phyloP scores from a whole-genome alignment of 805 yeast species.

The Suhomyces faveliae region DNA sequence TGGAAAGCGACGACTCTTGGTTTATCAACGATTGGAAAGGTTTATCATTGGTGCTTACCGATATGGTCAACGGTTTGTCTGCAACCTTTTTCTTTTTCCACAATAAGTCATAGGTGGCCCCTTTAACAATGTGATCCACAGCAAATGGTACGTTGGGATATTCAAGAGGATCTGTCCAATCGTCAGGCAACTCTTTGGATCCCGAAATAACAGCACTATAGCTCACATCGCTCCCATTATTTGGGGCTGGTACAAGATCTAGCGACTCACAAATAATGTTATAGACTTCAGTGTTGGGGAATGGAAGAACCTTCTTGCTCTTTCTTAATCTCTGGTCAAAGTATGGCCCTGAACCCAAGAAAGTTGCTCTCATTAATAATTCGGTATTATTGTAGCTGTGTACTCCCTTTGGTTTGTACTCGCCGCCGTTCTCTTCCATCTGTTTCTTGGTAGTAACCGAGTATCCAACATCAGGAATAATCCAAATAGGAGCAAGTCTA shows the following conservation, averaged over 20 bases:
- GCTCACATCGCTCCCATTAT: constrained; percentile 50
- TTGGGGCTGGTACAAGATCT: constrained; percentile 47
- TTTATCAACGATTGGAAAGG: constrained; percentile 23
- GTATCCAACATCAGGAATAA: constrained; percentile 82
- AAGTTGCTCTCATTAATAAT: constrained; percentile 78
- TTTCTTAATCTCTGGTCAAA: constrained; percentile 44
- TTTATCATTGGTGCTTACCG: constrained; percentile 20
- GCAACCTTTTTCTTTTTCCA: constrained; percentile 22
- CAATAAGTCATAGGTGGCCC: constrained; percentile 53
- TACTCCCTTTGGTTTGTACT: constrained; percentile 68
- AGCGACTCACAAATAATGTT: constrained; percentile 70
- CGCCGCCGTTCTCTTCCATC: constrained; percentile 47
- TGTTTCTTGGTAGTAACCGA: constrained; percentile 61
- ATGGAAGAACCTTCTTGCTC: constrained; percentile 51
- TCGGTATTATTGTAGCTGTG: constrained; percentile 84
- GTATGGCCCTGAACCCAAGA: constrained; percentile 79
- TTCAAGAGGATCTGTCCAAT: constrained; percentile 46
- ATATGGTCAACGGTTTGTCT: constrained; percentile 10
- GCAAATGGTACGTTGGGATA: constrained; percentile 54
- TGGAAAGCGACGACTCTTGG: constrained; percentile 21
- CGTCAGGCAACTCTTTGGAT: constrained; percentile 30
- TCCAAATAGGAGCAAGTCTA: constrained; percentile 82
- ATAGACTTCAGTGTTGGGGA: constrained; percentile 71
- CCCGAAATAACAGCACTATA: constrained; percentile 17
- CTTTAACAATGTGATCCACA: constrained; percentile 42